These are phyloP conservation scores for Fusarium redolens DNA, from an alignment of 2,329 filamentous ascomycete genomes.

Conservation along the genomic window DNA sequence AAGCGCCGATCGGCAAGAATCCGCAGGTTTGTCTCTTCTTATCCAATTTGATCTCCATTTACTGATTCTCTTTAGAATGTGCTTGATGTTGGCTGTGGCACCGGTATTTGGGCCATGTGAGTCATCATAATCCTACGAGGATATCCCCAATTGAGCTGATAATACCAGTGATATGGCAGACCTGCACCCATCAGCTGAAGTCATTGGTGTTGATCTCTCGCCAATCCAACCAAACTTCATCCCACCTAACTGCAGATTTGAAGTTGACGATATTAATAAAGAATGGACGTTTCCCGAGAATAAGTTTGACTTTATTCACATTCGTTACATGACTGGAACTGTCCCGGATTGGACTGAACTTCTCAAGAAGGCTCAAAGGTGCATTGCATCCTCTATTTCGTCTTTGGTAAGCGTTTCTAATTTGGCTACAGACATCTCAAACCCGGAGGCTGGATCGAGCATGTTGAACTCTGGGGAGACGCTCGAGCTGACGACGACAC, in stretches of 20 bases:
- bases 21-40: background rate
- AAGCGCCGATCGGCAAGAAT: slow-evolving; percentile 19
- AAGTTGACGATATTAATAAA: slow-evolving; percentile 28
- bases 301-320: slow-evolving; percentile 27
- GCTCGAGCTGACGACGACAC: slow-evolving; percentile 22
- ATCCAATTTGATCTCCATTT: accelerated
- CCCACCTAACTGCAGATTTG: slow-evolving; percentile 17
- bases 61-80: background rate
- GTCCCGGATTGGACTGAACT: slow-evolving; percentile 24
- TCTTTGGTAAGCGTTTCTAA: no score
- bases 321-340: slow-evolving; percentile 22
- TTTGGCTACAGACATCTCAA: slow-evolving; percentile 2
- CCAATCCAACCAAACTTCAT: slow-evolving; percentile 25
- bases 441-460: slow-evolving; percentile 25
- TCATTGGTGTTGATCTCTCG: slow-evolving; percentile 22
- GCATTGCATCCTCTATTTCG: no score
- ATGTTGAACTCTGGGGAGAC: slow-evolving; percentile 25
- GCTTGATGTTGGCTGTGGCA: slow-evolving; percentile 21
- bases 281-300: slow-evolving; percentile 21
- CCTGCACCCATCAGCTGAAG: slow-evolving; percentile 18
- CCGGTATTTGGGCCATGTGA: slow-evolving; percentile 31
- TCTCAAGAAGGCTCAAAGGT: background rate
- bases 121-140: accelerated
- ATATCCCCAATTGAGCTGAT: background rate
- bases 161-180: slow-evolving; percentile 13